Base-by-base conservation (phyloP, 129 eudicot species). In the Rutidosis leptorrhynchoides region DNA sequence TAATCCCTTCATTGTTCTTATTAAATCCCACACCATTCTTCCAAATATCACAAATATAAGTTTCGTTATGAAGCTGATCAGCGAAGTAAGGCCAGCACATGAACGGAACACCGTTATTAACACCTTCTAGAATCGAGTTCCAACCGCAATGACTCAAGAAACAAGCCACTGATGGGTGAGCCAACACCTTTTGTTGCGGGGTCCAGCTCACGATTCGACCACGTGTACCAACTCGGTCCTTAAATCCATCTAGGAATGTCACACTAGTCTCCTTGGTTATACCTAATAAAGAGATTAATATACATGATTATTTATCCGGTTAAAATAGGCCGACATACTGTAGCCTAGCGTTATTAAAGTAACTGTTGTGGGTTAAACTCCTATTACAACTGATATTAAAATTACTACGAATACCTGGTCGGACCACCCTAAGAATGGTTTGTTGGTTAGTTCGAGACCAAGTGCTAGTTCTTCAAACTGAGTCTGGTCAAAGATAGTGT, bases 141-240 rank as follows among this genome's bases (percentile, higher is more conserved):
- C 89, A 86, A 25, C 94, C 94, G 51, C 94, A 86, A 65, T 86
- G 89, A 4, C 84, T 78, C 29, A 87, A 29, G 77, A 87, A 87
- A 62, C 89, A 83, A 48, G 79, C 86, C 14, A 72, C 49, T 1
- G 89, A 81, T 24, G 83, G 84, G 74, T 87, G 89, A 68, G 82
- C 80, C 27, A 86, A 60, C 16, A 86, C 83, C 70, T 69, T 72
- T 30, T 87, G 90, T 72, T 87, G 95, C 17, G 95, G 89, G 19
- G 95, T 89, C 89, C 95, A 87, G 56, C 81, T 77, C 4, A 83
- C 95, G 0, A 83, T 70, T 55, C 68, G 75, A 21, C 84, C 83
- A 2, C 72, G 73, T 21, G 35, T 8, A 2, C 64, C 63, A 35
- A 76, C 67, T 29, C 80, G 66, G 32, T 77, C 76, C 56, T 20